Evolutionary conservation across 805 yeast genomes (phyloP), one percentile per base, ranked within the genome.

Genomic region (Spathaspora hagerdaliae): DNA sequence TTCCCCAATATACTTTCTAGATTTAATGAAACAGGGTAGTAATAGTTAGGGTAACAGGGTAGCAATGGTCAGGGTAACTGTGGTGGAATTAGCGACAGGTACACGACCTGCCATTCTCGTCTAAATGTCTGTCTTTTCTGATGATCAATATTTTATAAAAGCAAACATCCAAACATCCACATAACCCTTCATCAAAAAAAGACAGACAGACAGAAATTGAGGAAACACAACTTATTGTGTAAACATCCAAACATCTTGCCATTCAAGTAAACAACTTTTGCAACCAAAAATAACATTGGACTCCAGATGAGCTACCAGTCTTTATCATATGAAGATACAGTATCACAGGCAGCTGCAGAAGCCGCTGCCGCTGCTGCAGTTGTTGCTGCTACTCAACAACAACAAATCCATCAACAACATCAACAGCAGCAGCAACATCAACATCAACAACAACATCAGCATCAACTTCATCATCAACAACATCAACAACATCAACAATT

Each of bases 331-430:
- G 41, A 39, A 24, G 39, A 36, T 26, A 13, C 39, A n/a, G 42
- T 32, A 29, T 19, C 13, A 27, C 42, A 33, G 24, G 36, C 42
- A 8, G 36, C 42, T 2, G 36, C 31, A 29, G 43, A 45, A 26
- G 46, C 42, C 1, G 46, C 49, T 13, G 49, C 49, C 2, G 43
- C 36, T 6, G 49, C 49, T 6, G 49, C 49, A 6, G 41, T 46
- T 13, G 29, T 27, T 31, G 45, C 45, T 6, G 39, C 45, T n/a
- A 33, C 41, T 5, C 41, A 41, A 19, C 38, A 34, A 41, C 39
- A 41, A 27, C 39, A 35, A 41, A 36, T 31, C 31, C 45, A 42
- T 15, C 41, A 36, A 29, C 45, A 37, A 19, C 33, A 26, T 29
- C 38, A 34, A 34, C 39, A 41, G 14, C 39, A 35, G 27, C 41